Evolutionary conservation across 2,329 filamentous ascomycete species (phyloP), one percentile per base, ranked within the genome.

Genomic region (Sporothrix globosa): DNA sequence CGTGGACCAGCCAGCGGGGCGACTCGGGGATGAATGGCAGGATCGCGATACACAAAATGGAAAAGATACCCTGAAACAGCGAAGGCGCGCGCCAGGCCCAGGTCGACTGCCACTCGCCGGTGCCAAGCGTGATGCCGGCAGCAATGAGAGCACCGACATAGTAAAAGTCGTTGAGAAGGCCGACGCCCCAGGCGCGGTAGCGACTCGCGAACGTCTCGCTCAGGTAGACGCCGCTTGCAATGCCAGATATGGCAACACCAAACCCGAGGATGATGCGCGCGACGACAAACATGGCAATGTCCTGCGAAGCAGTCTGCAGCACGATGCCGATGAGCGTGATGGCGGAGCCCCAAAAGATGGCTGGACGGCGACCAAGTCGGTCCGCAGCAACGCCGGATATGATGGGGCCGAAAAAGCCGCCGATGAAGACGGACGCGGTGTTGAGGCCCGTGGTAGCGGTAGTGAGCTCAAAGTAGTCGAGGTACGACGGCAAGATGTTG

Each of bases 401-500:
- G 9, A 86, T 74, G 0, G 80, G 80, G 24, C 81, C 82, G 6
- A 87, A 67, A 41, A 81, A 78, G 44, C 81, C 81, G 13, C 86
- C 86, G 65, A 88, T 84, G 74, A 83, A 87, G n/a, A 84, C 81
- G 1, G 84, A 83, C 0, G 85, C 83, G 4, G 85, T 88, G 73
- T 87, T 87, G 19, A 88, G 79, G 3, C 83, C 85, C 0, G 81
- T 84, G 0, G 85, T 86, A 0, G 83, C 82, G 0, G 83, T 76
- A n/a, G 78, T 87, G 9, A 88, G 81, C 4, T 81, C 74, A 77
- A 88, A 88, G 75, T 88, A 88, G 50, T 86, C 80, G 0, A 80
- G 83, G 75, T 88, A 88, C 0, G 82, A 83, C 0, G 85, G 85
- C 19, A 88, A 76, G 71, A 88, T 87, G 71, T 87, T 85, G 30